Percentiles rank a stretch among this genome's conserved stretches.
phyloP scores from a whole-genome alignment of 768 basidiomycete species.

The Tephrocybe sp. region DNA sequence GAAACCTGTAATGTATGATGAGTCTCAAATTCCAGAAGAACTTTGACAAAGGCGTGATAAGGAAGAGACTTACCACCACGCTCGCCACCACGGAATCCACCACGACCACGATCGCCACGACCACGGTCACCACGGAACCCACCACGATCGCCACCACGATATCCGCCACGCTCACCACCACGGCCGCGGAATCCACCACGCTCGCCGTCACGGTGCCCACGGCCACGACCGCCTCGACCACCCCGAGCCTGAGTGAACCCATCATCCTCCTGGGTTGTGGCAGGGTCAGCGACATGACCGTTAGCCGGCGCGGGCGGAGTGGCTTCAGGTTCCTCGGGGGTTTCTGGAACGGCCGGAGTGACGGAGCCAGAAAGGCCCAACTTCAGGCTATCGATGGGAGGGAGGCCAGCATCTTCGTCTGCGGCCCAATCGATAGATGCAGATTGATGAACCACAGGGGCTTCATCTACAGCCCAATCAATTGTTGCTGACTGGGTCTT shows the following conservation, averaged over 20 bases:
- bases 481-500: constrained; percentile 35
- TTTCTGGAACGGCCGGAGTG: constrained; percentile 48
- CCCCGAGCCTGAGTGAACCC: constrained; percentile 56
- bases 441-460: constrained; percentile 11
- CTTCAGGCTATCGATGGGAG: constrained; percentile 70
- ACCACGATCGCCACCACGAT: constrained; percentile 31
- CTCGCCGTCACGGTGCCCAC: too few relatives aligned
- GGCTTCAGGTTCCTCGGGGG: constrained; percentile 20
- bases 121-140: constrained; percentile 29
- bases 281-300: constrained; percentile 23
- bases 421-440: constrained; percentile 78
- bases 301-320: constrained; percentile 27
- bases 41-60: constrained; percentile 11
- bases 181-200: constrained; percentile 33
- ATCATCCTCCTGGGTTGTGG: constrained; percentile 48
- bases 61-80: constrained; percentile 37
- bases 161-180: constrained; percentile 34
- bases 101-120: constrained; percentile 46
- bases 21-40: not conserved
- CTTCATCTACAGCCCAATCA: constrained; percentile 83
- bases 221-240: constrained; percentile 32
- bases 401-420: constrained; percentile 75
- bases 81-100: constrained; percentile 42
- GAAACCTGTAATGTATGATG: constrained; percentile 24
- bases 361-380: constrained; percentile 73